Conservation (phyloP, 1,284 basidiomycete genomes). For the Violaceomyces palustris region DNA sequence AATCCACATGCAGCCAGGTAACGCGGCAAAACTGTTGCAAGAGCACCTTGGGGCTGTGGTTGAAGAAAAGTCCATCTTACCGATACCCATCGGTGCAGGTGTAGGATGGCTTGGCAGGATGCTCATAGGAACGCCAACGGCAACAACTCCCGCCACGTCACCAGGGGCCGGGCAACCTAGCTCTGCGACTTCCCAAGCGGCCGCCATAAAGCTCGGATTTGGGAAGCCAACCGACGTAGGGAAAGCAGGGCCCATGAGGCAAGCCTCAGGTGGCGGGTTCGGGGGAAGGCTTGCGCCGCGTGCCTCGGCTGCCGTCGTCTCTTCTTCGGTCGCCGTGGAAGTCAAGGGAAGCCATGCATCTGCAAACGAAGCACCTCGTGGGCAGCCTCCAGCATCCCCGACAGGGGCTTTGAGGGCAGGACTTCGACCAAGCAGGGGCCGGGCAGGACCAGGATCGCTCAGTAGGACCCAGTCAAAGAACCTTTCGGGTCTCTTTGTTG, state of each 20-base stretch:
- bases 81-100: slow-evolving; percentile 25
- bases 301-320: slow-evolving; percentile 33
- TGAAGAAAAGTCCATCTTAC: slow-evolving; percentile 26
- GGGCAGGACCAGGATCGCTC: slow-evolving; percentile 11
- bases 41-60: slow-evolving; percentile 40
- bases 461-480: slow-evolving; percentile 31
- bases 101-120: slow-evolving; percentile 40
- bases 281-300: slow-evolving; percentile 17
- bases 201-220: background rate
- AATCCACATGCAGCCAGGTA: slow-evolving; percentile 76
- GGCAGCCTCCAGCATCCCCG: no score
- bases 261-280: slow-evolving; percentile 10
- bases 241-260: no score
- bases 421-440: background rate
- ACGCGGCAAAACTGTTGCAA: slow-evolving; percentile 55
- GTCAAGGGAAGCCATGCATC: slow-evolving; percentile 35
- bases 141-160: slow-evolving; percentile 5
- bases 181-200: no score
- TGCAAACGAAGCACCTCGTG: slow-evolving; percentile 14
- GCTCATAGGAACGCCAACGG: slow-evolving; percentile 18
- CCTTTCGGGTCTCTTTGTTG: slow-evolving; percentile 34
- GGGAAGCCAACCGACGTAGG: slow-evolving; percentile 1
- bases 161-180: no score
- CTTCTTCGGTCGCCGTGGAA: slow-evolving; percentile 34
- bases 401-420: background rate